Base-by-base conservation (phyloP, 305 asterid species). In the Striga hermonthica region DNA sequence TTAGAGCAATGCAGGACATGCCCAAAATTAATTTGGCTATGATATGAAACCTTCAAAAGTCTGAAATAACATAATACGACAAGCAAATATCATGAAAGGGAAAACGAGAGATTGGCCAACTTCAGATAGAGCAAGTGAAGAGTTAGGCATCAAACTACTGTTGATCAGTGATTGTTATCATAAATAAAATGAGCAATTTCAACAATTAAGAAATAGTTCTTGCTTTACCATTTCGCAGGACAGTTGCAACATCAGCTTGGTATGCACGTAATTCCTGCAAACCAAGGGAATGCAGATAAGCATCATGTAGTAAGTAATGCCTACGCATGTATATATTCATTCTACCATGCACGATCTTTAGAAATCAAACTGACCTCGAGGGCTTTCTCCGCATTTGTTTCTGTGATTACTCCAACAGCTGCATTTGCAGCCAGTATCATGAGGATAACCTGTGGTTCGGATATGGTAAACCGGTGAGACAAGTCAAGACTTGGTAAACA, bases 381-480 rank as follows among this genome's bases (percentile, higher is more conserved):
- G 72, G 98, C 97, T 82, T 87, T 92, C 80, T 92, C 98, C 45
- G 98, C 98, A 79, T 90, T 92, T 39, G 98, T 92, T 86, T 92
- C 97, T 40, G 98, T 92, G 69, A 89, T 92, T 67, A 92, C 98
- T 63, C 98, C 98, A 13, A 92, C 98, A 37, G 97, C 94, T 57
- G 98, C 98, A 86, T 92, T 92, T 73, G 98, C 98, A 70, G 98
- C 98, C 85, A 92, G 82, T 82, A 92, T 92, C 97, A 86, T 83
- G 75, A 92, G 86, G 67, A 92, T 92, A 37, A 92, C 98, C 98
- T 92, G 75, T 47, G 64, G 72, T 57, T 44, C 12, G 59, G 60
- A 71, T 50, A 36, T 13, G 12, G 22, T 50, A 52, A 64, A 69
- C 44, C 62, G 54, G 60, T 57, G 64, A 61, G 57, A 71, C 62